A percentile compares a stretch with the other conserved stretches of the same genome.
Conservation (phyloP, 2,329 filamentous ascomycete genomes). For the Colletotrichum karsti region DNA sequence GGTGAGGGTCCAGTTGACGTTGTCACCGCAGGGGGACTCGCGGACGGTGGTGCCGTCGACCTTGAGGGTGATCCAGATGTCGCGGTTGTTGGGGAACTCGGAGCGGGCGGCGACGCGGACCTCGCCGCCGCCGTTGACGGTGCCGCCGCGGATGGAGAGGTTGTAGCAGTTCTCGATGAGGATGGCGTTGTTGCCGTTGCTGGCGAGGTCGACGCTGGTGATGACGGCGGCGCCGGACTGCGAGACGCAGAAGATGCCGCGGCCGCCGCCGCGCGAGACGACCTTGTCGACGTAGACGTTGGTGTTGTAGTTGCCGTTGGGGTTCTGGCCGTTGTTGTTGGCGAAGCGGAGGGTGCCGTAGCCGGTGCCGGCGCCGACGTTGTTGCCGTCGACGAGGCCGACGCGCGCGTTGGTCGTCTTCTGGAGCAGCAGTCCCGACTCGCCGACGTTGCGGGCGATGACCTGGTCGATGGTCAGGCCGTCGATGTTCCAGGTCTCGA, state of each 20-base stretch:
- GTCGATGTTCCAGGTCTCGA: conserved; percentile 69
- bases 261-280: conserved; percentile 63
- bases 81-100: conserved; percentile 63
- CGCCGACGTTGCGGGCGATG: conserved; percentile 61
- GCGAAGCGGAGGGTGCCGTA: conserved; percentile 67
- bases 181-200: conserved; percentile 64
- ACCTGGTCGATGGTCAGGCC: conserved; percentile 60
- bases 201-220: conserved; percentile 54
- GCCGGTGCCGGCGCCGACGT: conserved; percentile 59
- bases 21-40: conserved; percentile 63
- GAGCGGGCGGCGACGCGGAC: conserved; percentile 59
- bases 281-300: conserved; percentile 63
- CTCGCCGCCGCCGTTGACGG: conserved; percentile 62
- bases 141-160: conserved; percentile 57
- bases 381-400: conserved; percentile 63
- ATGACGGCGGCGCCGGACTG: conserved; percentile 63
- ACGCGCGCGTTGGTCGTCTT: conserved; percentile 60
- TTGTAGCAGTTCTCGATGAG: conserved; percentile 70
- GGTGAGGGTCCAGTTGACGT: conserved; percentile 57
- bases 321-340: conserved; percentile 61
- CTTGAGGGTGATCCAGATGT: conserved; percentile 56
- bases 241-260: conserved; percentile 66
- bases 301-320: conserved; percentile 57
- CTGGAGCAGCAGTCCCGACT: conserved; percentile 65
- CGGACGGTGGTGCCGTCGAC: conserved; percentile 60